Base-by-base conservation (phyloP, 2,329 filamentous ascomycete species). In the Aspergillus pseudoglaucus region DNA sequence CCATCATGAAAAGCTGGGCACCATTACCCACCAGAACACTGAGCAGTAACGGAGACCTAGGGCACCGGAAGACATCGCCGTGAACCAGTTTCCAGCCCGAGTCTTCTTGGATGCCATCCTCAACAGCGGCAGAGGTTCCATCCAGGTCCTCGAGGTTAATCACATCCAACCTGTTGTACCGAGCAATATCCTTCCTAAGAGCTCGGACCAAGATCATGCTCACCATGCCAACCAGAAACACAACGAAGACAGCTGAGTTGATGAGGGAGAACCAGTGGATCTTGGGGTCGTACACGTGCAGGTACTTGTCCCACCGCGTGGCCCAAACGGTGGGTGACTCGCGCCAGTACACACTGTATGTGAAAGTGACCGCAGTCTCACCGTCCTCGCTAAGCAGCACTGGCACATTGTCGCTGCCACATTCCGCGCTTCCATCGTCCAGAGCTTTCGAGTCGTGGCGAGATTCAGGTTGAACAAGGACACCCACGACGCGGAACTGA, bases 241-340 rank as follows among this genome's bases (percentile, higher is more conserved):
- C 79, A 44, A 98, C 90, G 53, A 98, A 95, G 40, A 97, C 84
- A 44, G 93, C 88, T 32, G 90, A 96, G 70, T 95, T 95, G 71
- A 97, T 87, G 44, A 98, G 82, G 50, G 90, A 96, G 75, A 97
- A 95, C 93, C 93, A 98, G 69, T 98, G 93, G 59, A 98, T 97
- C 75, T 93, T 94, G 45, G 93, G 90, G 67, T 97, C 90, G 64
- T 90, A 94, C 25, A 98, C 91, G 63, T 97, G 91, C 32, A 98
- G 79, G 66, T 97, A 97, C 71, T 95, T 97, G 76, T 98, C 93
- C 93, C 93, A 98, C 55, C 93, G 82, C 10, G 93, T 98, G 23
- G 93, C 93, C 85, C 95, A 98, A 1, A 87, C 88, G 1, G 90
- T 97, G 1, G 78, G 64, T 0, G 90, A 96, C 56, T 83, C 81